Conservation (phyloP, 2,329 filamentous ascomycete genomes). For the Monosporascus sp. region DNA sequence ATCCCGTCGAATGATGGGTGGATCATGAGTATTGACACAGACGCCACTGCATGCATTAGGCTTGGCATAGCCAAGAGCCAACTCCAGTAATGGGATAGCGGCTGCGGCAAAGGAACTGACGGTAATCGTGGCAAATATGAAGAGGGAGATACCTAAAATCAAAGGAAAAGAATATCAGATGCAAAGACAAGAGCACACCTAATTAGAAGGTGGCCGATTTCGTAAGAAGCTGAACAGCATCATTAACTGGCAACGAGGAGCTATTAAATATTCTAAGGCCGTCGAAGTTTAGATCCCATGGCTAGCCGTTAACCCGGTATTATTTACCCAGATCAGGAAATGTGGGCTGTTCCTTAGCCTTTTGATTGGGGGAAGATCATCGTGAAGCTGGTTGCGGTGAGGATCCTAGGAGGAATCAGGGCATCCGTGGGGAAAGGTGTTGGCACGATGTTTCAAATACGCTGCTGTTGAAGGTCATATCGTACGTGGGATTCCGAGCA, state of each 20-base stretch:
- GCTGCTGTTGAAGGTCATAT: too few species aligned
- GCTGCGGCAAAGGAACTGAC: not conserved
- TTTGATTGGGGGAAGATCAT: not conserved
- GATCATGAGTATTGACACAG: conserved; percentile 35
- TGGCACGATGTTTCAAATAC: too few species aligned
- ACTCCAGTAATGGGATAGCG: conserved; percentile 9
- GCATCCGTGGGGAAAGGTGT: too few species aligned
- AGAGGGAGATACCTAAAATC: too few species aligned
- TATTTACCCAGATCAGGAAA: not conserved
- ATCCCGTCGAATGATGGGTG: conserved; percentile 33
- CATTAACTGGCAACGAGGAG: too few species aligned
- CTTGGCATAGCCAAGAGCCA: conserved; percentile 24
- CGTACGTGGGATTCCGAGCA: too few species aligned
- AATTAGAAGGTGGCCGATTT: too few species aligned
- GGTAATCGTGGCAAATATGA: not conserved
- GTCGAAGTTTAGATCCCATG: not conserved
- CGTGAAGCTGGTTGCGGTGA: not conserved
- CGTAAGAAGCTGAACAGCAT: too few species aligned
- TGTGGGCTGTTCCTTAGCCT: not conserved
- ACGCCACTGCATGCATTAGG: conserved; percentile 34
- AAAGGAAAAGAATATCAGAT: not conserved
- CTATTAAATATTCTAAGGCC: too few species aligned
- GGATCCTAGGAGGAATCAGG: too few species aligned
- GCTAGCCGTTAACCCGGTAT: not conserved
- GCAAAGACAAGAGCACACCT: not conserved